phyloP scores from a whole-genome alignment of 1,139 yeast genomes.

The Debaryomyces coudertii region DNA sequence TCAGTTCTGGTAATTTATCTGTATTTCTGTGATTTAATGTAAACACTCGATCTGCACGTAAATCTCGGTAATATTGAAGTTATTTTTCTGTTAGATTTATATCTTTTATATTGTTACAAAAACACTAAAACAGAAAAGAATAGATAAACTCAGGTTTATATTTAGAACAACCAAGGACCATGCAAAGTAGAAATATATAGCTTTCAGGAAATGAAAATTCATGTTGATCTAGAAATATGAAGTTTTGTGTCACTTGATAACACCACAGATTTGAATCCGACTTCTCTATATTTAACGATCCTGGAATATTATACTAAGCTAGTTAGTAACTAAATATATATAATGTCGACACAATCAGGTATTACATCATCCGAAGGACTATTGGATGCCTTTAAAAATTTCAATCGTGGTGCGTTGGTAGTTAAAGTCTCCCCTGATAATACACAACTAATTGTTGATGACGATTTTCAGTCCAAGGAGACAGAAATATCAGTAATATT shows the following conservation, averaged over 20 bases:
- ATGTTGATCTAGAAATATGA: background rate
- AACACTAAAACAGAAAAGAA: background rate
- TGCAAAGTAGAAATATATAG: background rate
- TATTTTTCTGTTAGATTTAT: background rate
- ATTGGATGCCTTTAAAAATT: conserved; percentile 32
- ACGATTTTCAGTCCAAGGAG: conserved; percentile 29
- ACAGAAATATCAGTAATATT: conserved; percentile 40
- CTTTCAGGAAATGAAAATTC: background rate
- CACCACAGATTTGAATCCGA: background rate
- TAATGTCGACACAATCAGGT: conserved; percentile 75
- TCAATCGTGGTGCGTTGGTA: conserved; percentile 31
- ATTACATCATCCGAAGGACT: conserved; percentile 56
- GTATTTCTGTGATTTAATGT: background rate
- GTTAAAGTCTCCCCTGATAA: conserved; percentile 50
- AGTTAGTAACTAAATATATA: conserved; percentile 10
- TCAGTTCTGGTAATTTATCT: background rate
- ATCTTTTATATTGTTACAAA: background rate
- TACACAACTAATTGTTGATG: conserved; percentile 47
- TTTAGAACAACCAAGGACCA: background rate
- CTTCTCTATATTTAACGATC: background rate
- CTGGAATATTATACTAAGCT: background rate
- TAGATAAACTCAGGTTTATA: background rate
- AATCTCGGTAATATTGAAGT: background rate
- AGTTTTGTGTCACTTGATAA: conserved; percentile 3
- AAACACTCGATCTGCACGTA: background rate